phyloP scores from a whole-genome alignment of 495 filamentous ascomycete species.

The Cercophora samala region DNA sequence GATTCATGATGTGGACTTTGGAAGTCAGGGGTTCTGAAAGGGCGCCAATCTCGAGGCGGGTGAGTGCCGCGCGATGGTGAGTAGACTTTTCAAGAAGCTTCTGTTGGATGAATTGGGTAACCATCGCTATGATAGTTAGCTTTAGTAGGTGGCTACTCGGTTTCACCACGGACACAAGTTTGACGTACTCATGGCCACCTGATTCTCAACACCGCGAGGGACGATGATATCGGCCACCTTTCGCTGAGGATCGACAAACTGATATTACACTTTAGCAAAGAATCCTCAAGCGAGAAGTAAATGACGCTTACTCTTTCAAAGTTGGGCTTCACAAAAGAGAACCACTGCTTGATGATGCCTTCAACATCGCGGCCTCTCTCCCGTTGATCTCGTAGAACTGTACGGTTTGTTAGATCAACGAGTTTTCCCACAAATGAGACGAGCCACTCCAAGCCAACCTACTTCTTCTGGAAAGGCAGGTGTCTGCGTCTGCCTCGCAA shows the following conservation, averaged over 20 bases:
- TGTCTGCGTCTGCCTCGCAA: slow-evolving; percentile 91
- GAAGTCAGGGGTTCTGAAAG: slow-evolving; percentile 67
- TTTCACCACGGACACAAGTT: not conserved
- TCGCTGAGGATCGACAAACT: slow-evolving; percentile 86
- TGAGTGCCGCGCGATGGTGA: slow-evolving; percentile 72
- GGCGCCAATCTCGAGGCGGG: slow-evolving; percentile 63
- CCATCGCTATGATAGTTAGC: slow-evolving; percentile 62
- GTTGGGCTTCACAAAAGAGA: slow-evolving; percentile 90
- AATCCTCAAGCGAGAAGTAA: not conserved
- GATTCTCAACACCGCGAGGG: slow-evolving; percentile 88
- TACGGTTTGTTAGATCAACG: not conserved
- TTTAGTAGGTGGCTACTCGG: not conserved
- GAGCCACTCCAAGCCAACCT: slow-evolving; percentile 30
- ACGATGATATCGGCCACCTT: slow-evolving; percentile 91
- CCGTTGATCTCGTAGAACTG: slow-evolving; percentile 81
- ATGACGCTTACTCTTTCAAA: slow-evolving; percentile 57
- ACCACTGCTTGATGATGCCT: slow-evolving; percentile 98
- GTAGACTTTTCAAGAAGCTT: slow-evolving; percentile 82
- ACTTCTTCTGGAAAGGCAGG: slow-evolving; percentile 90
- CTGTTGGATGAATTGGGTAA: slow-evolving; percentile 81
- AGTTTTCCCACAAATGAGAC: not conserved
- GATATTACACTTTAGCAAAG: slow-evolving; percentile 15
- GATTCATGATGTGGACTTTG: slow-evolving; percentile 66
- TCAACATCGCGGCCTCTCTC: slow-evolving; percentile 85
- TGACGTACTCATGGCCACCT: slow-evolving; percentile 76